Evolutionary conservation across 345 rosid species (phyloP).

Genomic region (Camelina sativa): DNA sequence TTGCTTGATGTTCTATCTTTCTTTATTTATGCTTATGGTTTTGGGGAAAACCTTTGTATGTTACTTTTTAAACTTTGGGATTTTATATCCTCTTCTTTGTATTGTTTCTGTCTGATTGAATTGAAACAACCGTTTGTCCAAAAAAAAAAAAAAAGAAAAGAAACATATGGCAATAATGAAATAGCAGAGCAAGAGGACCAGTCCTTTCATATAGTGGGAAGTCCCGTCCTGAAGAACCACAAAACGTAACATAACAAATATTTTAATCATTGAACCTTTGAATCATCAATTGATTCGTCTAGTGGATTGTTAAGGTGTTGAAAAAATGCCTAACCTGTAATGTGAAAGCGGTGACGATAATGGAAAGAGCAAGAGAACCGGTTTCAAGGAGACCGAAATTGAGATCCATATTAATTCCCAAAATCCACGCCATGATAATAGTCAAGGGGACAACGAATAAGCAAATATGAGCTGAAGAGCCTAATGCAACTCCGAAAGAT

Average conservation of each 20-base stretch:
- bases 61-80: too few relatives aligned
- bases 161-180: slow-evolving; percentile 79
- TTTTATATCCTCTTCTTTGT: too few relatives aligned
- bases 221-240: slow-evolving; percentile 76
- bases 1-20: too few relatives aligned
- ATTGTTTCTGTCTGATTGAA: too few relatives aligned
- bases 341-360: slow-evolving; percentile 76
- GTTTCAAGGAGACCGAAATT: slow-evolving; percentile 88
- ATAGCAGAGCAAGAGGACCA: slow-evolving; percentile 81
- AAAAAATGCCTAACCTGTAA: slow-evolving; percentile 62
- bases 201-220: slow-evolving; percentile 92
- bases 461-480: slow-evolving; percentile 92
- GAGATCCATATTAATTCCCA: slow-evolving; percentile 78
- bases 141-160: too few relatives aligned
- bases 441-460: slow-evolving; percentile 88
- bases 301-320: background rate
- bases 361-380: slow-evolving; percentile 72
- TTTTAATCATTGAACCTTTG: too few relatives aligned
- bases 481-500: slow-evolving; percentile 84
- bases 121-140: too few relatives aligned
- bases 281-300: background rate
- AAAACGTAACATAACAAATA: slow-evolving; percentile 13
- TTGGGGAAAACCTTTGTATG: too few relatives aligned
- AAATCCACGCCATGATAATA: slow-evolving; percentile 73
- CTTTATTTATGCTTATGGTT: too few relatives aligned